These are phyloP conservation scores for Claviceps spartinae DNA, from an alignment of 2,329 filamentous ascomycete genomes.

Conservation along the genomic window DNA sequence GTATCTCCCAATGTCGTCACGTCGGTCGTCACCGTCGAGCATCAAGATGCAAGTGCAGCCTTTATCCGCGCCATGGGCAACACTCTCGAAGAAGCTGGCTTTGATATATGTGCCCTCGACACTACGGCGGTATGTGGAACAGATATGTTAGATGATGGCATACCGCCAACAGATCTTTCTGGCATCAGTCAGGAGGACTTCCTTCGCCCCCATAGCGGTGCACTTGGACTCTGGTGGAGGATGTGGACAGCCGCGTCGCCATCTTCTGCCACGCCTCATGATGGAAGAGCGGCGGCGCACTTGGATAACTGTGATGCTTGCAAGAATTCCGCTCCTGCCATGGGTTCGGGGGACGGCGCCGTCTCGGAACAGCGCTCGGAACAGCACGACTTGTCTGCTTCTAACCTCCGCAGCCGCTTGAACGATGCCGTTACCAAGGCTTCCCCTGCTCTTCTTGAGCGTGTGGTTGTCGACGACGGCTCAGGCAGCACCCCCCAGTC, in stretches of 20 bases:
- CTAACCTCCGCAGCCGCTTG: constrained; percentile 4
- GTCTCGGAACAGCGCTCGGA: constrained; percentile 2
- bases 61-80: constrained; percentile 28
- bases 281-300: constrained; percentile 18
- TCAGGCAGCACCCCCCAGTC: constrained; percentile 2
- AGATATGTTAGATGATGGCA: constrained; percentile 15
- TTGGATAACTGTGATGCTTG: constrained; percentile 26
- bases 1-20: constrained; percentile 60
- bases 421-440: neutral
- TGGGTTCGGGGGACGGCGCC: constrained; percentile 3
- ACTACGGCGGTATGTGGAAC: constrained; percentile 15
- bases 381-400: constrained; percentile 3
- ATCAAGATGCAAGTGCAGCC: constrained; percentile 29
- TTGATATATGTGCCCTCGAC: constrained; percentile 40
- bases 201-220: constrained; percentile 9
- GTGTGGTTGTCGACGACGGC: constrained; percentile 12
- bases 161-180: constrained; percentile 5
- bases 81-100: constrained; percentile 42
- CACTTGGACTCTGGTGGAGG: constrained; percentile 19
- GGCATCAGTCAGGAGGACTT: constrained; percentile 12
- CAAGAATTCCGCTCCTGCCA: constrained; percentile 10
- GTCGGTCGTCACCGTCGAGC: constrained; percentile 51
- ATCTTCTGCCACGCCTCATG: constrained; percentile 10
- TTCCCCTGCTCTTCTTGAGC: constrained; percentile 10
- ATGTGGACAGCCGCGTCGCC: constrained; percentile 15